These are phyloP conservation scores for Trametes cingulata DNA, from an alignment of 768 basidiomycete species.

Conservation along the genomic window DNA sequence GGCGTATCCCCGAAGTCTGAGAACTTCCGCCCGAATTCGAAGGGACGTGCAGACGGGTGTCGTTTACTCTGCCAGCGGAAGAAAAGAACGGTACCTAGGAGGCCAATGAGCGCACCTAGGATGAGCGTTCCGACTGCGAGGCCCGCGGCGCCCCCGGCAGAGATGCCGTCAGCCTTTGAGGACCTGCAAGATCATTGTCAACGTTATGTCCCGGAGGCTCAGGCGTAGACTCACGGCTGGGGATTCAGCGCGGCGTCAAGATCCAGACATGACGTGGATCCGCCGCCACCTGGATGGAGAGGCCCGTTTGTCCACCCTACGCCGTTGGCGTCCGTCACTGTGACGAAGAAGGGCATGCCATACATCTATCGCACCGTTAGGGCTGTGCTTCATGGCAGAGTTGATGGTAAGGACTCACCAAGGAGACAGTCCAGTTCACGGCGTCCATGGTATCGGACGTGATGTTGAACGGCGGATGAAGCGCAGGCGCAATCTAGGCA, in stretches of 20 bases:
- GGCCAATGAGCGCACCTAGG: constrained; percentile 24
- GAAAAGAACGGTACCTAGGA: constrained; percentile 12
- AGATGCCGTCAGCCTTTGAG: not conserved
- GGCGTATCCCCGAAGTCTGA: constrained; percentile 24
- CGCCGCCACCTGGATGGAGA: constrained; percentile 50
- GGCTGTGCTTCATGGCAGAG: no score
- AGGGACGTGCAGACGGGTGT: not conserved
- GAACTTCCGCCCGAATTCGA: constrained; percentile 1
- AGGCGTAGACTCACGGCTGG: not conserved
- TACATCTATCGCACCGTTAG: constrained; percentile 42
- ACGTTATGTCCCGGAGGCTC: no score
- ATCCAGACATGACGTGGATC: constrained; percentile 43
- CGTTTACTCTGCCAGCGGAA: constrained; percentile 1
- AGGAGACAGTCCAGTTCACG: constrained; percentile 60
- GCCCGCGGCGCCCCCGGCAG: constrained; percentile 28
- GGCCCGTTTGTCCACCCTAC: constrained; percentile 59
- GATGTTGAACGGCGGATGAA: constrained; percentile 63
- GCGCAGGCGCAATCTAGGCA: constrained; percentile 53
- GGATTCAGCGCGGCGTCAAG: constrained; percentile 9
- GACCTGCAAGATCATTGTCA: not conserved
- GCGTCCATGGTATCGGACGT: constrained; percentile 42
- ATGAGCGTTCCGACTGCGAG: constrained; percentile 27
- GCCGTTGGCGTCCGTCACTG: constrained; percentile 51
- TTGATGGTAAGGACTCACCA: constrained; percentile 25
- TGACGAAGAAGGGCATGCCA: constrained; percentile 57